These are phyloP conservation scores for Fusarium fracticaudum DNA, from an alignment of 2,329 filamentous ascomycete genomes.

Conservation along the genomic window DNA sequence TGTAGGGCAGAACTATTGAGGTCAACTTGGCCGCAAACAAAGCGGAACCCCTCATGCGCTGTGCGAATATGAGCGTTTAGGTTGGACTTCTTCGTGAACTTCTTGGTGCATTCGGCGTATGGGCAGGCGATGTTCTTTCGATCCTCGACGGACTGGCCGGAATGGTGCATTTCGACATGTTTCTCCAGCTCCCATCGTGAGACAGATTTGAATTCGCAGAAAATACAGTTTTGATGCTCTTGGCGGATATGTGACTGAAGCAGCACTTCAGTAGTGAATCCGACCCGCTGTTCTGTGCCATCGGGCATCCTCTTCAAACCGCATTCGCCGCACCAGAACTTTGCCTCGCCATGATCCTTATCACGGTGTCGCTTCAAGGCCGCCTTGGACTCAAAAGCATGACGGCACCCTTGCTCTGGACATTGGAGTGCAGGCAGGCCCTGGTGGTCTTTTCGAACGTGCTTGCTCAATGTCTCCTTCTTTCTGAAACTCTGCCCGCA, in stretches of 20 bases:
- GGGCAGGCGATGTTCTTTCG: slow-evolving; percentile 74
- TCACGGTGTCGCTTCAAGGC: slow-evolving; percentile 77
- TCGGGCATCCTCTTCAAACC: slow-evolving; percentile 51
- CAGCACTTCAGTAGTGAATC: slow-evolving; percentile 77
- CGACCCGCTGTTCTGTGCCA: slow-evolving; percentile 55
- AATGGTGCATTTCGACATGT: slow-evolving; percentile 83
- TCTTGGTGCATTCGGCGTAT: slow-evolving; percentile 74
- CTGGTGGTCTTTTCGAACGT: slow-evolving; percentile 81
- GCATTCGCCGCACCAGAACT: slow-evolving; percentile 84
- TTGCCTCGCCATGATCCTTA: slow-evolving; percentile 73
- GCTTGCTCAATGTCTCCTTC: slow-evolving; percentile 83
- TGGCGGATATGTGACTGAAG: slow-evolving; percentile 78
- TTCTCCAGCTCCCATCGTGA: slow-evolving; percentile 74
- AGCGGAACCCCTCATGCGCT: slow-evolving; percentile 79
- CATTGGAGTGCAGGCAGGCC: slow-evolving; percentile 78
- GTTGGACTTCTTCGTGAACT: slow-evolving; percentile 86
- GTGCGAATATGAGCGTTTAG: slow-evolving; percentile 81
- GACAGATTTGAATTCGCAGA: slow-evolving; percentile 76
- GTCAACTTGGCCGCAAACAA: slow-evolving; percentile 79
- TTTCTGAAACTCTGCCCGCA: slow-evolving; percentile 87
- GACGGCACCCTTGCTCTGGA: slow-evolving; percentile 66
- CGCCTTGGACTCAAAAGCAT: slow-evolving; percentile 77
- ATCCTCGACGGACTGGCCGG: slow-evolving; percentile 67
- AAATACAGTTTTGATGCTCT: slow-evolving; percentile 78
- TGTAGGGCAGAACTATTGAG: slow-evolving; percentile 65